Base-by-base conservation (phyloP, 1,284 basidiomycete genomes). In the Golubevia sp. region DNA sequence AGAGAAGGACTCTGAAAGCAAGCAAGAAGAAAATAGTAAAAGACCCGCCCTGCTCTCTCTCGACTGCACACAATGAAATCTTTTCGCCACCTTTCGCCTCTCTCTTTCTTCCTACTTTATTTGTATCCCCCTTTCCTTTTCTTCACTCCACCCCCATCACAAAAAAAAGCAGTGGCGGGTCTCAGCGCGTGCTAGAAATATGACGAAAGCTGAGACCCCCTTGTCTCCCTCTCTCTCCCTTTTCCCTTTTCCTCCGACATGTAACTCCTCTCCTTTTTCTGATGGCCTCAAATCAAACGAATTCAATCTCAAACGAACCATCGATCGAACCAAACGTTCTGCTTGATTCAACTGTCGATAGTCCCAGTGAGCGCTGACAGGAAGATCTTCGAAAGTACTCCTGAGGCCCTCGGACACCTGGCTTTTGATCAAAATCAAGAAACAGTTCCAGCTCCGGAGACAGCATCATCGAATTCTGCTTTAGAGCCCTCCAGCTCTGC, bases 371-470 rank as follows among this genome's bases (percentile, higher is more conserved):
- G n/a, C 30, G 38, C 49, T 5, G 23, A 27, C 23, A 13, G 44
- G 18, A 48, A 27, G 26, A 51, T 49, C 49, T 48, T 44, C 49
- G n/a, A 27, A 18, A 50, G 49, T 25, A 34, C 24, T 52, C 38
- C 15, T 48, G 50, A 27, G 38, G 34, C 56, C 34, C 25, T 30
- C 53, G 55, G 49, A 21, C 23, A 1, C 8, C 54, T 3, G 3
- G 85, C 86, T 90, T 89, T 87, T 87, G 87, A 83, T 86, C 55
- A 53, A 59, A 62, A 59, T 57, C 55, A 57, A n/a, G n/a, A n/a
- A n/a, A n/a, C n/a, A n/a, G n/a, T n/a, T n/a, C n/a, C n/a, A n/a
- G n/a, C n/a, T n/a, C n/a, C n/a, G n/a, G n/a, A n/a, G n/a, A n/a
- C n/a, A n/a, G n/a, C n/a, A 48, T 62, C 48, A 57, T 70, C 58